phyloP scores from a whole-genome alignment of 805 yeast species.

The Peterozyma xylosa region DNA sequence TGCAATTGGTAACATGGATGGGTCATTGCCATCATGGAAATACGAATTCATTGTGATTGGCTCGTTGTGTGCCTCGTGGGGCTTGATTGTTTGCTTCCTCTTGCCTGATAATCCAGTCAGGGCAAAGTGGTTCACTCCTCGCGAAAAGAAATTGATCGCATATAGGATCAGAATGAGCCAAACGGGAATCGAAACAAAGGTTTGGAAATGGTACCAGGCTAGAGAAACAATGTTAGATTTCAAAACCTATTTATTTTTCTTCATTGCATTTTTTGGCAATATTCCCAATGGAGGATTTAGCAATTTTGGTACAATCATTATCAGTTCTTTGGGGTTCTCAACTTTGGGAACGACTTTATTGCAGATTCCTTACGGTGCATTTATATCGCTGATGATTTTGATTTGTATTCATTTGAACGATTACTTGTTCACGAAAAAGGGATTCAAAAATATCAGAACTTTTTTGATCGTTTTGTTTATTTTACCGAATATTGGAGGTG shows the following conservation, averaged over 20 bases:
- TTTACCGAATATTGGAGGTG: conserved; percentile 1
- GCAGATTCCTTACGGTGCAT: conserved; percentile 9
- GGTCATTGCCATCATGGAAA: conserved; percentile 8
- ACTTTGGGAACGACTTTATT: conserved; percentile 2
- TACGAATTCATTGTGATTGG: conserved; percentile 8
- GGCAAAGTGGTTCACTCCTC: conserved; percentile 14
- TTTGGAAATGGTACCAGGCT: conserved; percentile 19
- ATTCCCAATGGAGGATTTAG: conserved; percentile 16
- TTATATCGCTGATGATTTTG: conserved; percentile 3
- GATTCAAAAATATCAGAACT: not conserved
- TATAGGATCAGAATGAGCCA: conserved; percentile 21
- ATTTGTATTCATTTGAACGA: not conserved
- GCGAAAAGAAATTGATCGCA: conserved; percentile 14
- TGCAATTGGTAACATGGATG: conserved; percentile 18
- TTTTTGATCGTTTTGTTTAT: conserved; percentile 3
- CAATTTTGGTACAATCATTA: conserved; percentile 14
- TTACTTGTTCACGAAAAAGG: not conserved
- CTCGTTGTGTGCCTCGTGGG: conserved; percentile 6
- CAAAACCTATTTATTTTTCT: conserved; percentile 15
- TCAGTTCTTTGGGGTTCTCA: conserved; percentile 10
- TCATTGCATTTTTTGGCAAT: conserved; percentile 6
- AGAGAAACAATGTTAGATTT: conserved; percentile 17
- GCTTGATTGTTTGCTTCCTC: conserved; percentile 8
- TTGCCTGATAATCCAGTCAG: conserved; percentile 20
- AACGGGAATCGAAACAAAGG: conserved; percentile 22